Conservation (phyloP, 2,329 filamentous ascomycete genomes). For the Aotearoamyces nothofagi region DNA sequence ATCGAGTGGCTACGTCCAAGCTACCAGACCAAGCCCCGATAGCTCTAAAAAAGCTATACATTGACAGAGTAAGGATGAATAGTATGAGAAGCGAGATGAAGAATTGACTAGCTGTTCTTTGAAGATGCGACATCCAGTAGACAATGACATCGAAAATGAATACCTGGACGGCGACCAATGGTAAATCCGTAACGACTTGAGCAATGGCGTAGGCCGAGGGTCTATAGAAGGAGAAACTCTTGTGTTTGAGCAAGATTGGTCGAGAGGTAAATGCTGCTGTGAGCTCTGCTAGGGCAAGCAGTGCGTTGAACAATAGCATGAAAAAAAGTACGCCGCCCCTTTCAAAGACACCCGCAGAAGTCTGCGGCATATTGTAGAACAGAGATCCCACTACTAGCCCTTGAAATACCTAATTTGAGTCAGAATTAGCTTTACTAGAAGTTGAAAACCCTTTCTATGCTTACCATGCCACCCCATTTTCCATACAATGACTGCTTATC, state of each 20-base stretch:
- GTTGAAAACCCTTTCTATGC: too few species aligned
- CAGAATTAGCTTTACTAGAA: too few species aligned
- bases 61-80: constrained; percentile 56
- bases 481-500: constrained; percentile 19
- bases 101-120: constrained; percentile 59
- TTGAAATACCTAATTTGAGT: too few species aligned
- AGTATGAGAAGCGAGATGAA: constrained; percentile 76
- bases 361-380: constrained; percentile 37
- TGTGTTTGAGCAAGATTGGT: constrained; percentile 55
- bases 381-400: constrained; percentile 25
- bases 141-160: constrained; percentile 66
- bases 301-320: constrained; percentile 44
- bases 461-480: too few species aligned
- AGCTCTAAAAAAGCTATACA: constrained; percentile 78
- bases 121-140: constrained; percentile 79
- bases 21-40: constrained; percentile 66
- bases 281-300: constrained; percentile 44
- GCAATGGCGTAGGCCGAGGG: constrained; percentile 31
- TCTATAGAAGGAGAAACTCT: constrained; percentile 31
- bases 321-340: constrained; percentile 47
- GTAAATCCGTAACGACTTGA: constrained; percentile 74
- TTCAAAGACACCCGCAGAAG: constrained; percentile 38
- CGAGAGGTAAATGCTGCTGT: constrained; percentile 44
- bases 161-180: constrained; percentile 63
- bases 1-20: constrained; percentile 23